Evolutionary conservation across 371 early-diverging fungal species (phyloP), one percentile per base, ranked within the genome.

Genomic region (Lichtheimia ramosa): DNA sequence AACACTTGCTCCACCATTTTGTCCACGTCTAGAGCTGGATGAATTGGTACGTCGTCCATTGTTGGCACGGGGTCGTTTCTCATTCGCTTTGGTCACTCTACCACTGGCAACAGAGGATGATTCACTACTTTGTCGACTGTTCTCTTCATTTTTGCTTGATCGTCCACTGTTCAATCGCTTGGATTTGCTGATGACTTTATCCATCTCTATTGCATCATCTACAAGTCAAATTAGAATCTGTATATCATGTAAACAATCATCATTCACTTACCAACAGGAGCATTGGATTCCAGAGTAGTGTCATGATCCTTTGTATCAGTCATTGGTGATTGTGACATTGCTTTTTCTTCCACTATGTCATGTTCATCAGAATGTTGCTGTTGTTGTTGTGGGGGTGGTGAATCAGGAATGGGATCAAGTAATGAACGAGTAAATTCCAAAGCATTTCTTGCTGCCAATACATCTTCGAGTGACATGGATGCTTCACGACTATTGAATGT

Each of bases 401-500:
- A 46, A 21, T 21, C 46, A 6, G 46, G 16, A n/a, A 46, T 21
- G 16, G 46, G 46, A 46, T 46, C 46, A 5, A 46, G 21, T 5
- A 46, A 46, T 5, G 28, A 21, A 20, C 13, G 43, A 41, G 56
- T 46, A 24, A 56, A 40, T 54, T 71, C 79, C 39, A 78, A 51
- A 3, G 71, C 79, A 51, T 53, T 70, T 48, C 73, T 64, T 6
- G 75, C 71, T 24, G 80, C 80, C 58, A 81, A 61, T 1, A 77
- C 76, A 61, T 81, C 77, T 27, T 77, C 83, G 56, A 81, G 53
- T n/a, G 80, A 79, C 58, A 77, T 76, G 41, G 84, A 79, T 13
- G 84, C 82, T 54, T 82, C 83, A 51, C 79, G 74, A 43, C 81
- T 83, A 25, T 82, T 83, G 56, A 82, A 71, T 1, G 83, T 86